These are phyloP conservation scores for Trichophyton verrucosum DNA, from an alignment of 2,329 filamentous ascomycete genomes.

Conservation along the genomic window DNA sequence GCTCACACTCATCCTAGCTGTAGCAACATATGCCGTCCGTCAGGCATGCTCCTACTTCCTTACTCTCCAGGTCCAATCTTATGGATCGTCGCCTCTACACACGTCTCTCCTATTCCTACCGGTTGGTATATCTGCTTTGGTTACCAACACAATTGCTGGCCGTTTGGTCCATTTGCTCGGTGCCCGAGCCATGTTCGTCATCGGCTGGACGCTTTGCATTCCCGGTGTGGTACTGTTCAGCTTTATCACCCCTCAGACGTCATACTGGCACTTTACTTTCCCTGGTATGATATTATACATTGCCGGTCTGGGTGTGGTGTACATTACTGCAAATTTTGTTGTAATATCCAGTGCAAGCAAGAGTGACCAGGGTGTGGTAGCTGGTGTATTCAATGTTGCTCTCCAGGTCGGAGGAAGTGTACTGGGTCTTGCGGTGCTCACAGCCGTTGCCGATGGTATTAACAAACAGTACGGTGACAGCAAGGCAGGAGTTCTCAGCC, in stretches of 20 bases:
- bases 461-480: neutral
- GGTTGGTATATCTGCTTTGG: neutral
- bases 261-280: neutral
- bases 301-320: neutral
- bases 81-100: neutral
- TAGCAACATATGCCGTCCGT: neutral
- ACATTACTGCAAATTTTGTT: neutral
- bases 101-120: neutral
- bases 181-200: neutral
- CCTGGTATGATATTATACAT: neutral
- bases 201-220: neutral
- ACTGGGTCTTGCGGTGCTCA: neutral
- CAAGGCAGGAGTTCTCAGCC: neutral
- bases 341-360: neutral
- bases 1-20: neutral
- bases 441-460: neutral
- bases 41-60: constrained; percentile 1
- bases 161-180: neutral
- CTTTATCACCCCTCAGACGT: neutral
- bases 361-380: neutral
- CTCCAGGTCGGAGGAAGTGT: neutral
- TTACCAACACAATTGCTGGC: neutral
- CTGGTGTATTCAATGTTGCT: neutral
- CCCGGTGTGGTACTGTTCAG: neutral
- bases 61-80: neutral